Evolutionary conservation across 441 rosid species (phyloP), one percentile per base, ranked within the genome.

Genomic region (Euphorbia corollata): DNA sequence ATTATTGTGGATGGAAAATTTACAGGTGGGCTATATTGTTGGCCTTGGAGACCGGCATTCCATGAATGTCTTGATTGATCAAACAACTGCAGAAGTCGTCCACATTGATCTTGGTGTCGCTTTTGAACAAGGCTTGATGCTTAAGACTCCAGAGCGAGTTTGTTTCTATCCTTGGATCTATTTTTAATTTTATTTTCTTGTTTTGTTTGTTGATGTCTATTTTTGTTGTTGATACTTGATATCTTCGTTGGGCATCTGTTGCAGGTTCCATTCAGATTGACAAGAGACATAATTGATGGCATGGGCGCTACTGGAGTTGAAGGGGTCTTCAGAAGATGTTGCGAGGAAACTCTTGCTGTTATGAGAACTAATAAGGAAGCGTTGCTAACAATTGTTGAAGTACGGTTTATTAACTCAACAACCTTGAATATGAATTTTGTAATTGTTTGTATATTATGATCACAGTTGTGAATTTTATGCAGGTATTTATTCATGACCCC

Each of bases 51-150:
- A 94, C 76, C 87, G 99, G 59, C 99, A 94, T 82, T 78, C 97
- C 60, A 86, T 84, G 94, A 94, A 94, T 81, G 86, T 94, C 68
- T 79, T 91, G 79, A 89, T 94, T 57, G 99, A 94, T 80, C 96
- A 94, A 81, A 88, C 87, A 60, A 88, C 96, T 36, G 99, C 99
- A 73, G 97, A 89, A 88, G 99, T 94, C 80, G 88, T 94, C 74
- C 99, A 94, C 81, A 91, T 94, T 66, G 99, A 94, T 86, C 98
- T 94, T 71, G 98, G 99, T 75, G 99, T 94, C 74, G 99, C 99
- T 39, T 94, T 94, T 78, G 99, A 94, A 72, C 99, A 94, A 81
- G 99, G 99, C 68, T 76, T 94, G 81, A 91, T 88, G 98, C 97
- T 94, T 64, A 91, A 94, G 84, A 91, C 98, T 30, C 99, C 99